Evolutionary conservation across 148 eudicot genomes (phyloP).

Genomic region (Cornus florida): DNA sequence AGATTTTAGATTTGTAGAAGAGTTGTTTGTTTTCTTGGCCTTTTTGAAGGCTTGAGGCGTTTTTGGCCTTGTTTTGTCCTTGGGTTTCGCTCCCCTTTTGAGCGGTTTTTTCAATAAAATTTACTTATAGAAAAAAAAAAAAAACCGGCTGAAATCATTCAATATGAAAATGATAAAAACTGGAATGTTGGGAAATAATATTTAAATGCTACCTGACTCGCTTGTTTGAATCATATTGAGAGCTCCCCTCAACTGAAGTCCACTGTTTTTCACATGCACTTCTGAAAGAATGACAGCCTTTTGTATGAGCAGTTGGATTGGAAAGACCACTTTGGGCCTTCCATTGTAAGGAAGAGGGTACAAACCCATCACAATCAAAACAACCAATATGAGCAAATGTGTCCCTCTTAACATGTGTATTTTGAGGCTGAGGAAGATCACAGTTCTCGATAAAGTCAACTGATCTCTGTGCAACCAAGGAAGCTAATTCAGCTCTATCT

Average conservation of each 20-base stretch:
- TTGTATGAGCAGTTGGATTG: conserved; percentile 8
- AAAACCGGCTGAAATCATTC: not conserved
- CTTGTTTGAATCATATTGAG: not conserved
- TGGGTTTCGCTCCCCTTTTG: too few relatives aligned
- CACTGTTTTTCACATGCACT: conserved; percentile 12
- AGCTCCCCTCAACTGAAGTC: not conserved
- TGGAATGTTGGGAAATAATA: not conserved
- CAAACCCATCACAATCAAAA: not conserved
- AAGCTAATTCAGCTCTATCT: conserved; percentile 69
- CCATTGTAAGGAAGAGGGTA: conserved; percentile 29
- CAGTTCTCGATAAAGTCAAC: conserved; percentile 68
- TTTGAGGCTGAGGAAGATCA: conserved; percentile 78
- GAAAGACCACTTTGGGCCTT: conserved; percentile 28
- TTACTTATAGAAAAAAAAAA: too few relatives aligned
- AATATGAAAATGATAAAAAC: not conserved
- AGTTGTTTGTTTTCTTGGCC: too few relatives aligned
- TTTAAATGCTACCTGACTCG: conserved; percentile 36
- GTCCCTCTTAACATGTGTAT: conserved; percentile 35
- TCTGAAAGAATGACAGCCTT: conserved; percentile 23
- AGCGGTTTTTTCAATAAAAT: too few relatives aligned
- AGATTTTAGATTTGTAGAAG: too few relatives aligned
- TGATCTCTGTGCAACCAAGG: conserved; percentile 75
- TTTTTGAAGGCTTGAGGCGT: too few relatives aligned
- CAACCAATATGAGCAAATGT: conserved; percentile 17
- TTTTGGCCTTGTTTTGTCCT: too few relatives aligned